These are phyloP conservation scores for Basipetospora chlamydospora DNA, from an alignment of 2,329 filamentous ascomycete genomes.

Conservation along the genomic window DNA sequence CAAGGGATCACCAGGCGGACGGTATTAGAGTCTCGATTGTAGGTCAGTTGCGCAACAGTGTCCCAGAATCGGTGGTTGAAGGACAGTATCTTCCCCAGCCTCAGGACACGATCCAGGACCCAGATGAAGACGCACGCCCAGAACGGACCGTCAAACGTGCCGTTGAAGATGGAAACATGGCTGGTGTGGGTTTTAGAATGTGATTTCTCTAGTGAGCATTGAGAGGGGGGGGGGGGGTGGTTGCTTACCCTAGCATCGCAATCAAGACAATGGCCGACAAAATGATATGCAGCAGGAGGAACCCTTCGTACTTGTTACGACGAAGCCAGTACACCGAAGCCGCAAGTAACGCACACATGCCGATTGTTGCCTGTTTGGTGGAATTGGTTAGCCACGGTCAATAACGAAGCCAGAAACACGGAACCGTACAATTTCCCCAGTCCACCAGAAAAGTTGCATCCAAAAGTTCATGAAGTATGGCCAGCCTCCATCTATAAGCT, in stretches of 20 bases:
- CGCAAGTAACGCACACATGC: conserved; percentile 28
- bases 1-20: conserved; percentile 24
- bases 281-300: conserved; percentile 34
- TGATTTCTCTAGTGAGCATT: too few relatives aligned
- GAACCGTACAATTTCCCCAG: conserved; percentile 28
- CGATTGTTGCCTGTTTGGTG: conserved; percentile 21
- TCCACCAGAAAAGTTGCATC: conserved; percentile 32
- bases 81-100: conserved; percentile 24
- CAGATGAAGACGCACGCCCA: conserved; percentile 35
- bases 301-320: conserved; percentile 35
- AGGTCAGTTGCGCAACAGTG: conserved; percentile 19
- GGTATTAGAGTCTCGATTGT: conserved; percentile 24
- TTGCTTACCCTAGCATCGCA: conserved; percentile 34
- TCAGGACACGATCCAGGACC: conserved; percentile 31
- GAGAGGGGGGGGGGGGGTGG: conserved; percentile 2
- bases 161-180: conserved; percentile 37
- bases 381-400: not conserved
- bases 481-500: conserved; percentile 23
- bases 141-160: conserved; percentile 31
- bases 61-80: conserved; percentile 25
- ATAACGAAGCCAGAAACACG: not conserved
- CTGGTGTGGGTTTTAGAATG: too few relatives aligned
- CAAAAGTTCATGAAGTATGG: conserved; percentile 21
- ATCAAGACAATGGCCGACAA: conserved; percentile 34
- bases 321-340: conserved; percentile 38